Conservation (phyloP, 1,284 basidiomycete species). For the Trichosporon sp. region DNA sequence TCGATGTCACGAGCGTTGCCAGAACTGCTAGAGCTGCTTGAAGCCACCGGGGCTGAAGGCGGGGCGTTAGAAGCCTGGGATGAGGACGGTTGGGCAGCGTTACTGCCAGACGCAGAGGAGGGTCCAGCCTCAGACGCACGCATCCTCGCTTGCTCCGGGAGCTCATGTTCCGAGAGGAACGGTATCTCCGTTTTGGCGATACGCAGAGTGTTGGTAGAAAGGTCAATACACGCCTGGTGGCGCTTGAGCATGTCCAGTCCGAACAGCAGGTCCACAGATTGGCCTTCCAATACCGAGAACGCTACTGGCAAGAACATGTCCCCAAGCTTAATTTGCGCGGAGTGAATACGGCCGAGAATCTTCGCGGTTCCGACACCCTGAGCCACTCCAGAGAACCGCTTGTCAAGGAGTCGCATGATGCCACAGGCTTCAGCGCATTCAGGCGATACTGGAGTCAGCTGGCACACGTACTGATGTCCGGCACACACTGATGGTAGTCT, state of each 20-base stretch:
- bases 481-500: constrained; percentile 84
- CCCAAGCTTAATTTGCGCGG: constrained; percentile 82
- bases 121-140: neutral
- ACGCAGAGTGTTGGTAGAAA: constrained; percentile 77
- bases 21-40: constrained; percentile 20
- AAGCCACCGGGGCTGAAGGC: neutral
- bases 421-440: constrained; percentile 90
- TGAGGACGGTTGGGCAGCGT: neutral
- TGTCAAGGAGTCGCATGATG: constrained; percentile 89
- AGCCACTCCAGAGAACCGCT: constrained; percentile 81
- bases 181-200: constrained; percentile 80
- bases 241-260: constrained; percentile 98
- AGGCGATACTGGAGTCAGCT: constrained; percentile 68
- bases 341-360: constrained; percentile 91
- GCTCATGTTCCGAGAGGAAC: constrained; percentile 90
- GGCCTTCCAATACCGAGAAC: constrained; percentile 94
- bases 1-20: constrained; percentile 23
- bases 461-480: neutral
- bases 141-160: constrained; percentile 70
- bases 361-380: constrained; percentile 93
- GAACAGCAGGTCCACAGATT: constrained; percentile 86
- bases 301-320: constrained; percentile 81
- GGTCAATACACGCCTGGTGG: constrained; percentile 91
- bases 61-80: neutral
- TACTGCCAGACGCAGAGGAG: neutral